Percentiles rank a stretch among this genome's conserved stretches.
These are phyloP conservation scores for Cavenderia fasciculata DNA, from an alignment of 78 protist species.

Conservation along the genomic window DNA sequence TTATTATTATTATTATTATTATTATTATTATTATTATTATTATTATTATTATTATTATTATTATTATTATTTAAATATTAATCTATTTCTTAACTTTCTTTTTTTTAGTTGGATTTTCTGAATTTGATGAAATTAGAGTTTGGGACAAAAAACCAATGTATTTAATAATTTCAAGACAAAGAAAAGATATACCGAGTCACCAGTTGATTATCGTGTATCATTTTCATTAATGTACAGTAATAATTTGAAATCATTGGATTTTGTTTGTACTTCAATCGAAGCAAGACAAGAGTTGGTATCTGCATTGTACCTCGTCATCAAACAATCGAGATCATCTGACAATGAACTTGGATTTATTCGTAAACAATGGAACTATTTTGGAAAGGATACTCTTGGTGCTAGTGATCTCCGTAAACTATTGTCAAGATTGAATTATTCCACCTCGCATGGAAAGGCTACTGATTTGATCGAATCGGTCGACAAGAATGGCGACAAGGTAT, in stretches of 20 bases:
- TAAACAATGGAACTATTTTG: constrained; percentile 33
- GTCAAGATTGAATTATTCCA: constrained; percentile 20
- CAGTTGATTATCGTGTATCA: background rate
- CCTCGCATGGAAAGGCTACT: background rate
- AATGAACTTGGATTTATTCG: constrained; percentile 49
- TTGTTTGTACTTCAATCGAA: constrained; percentile 16
- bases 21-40: background rate
- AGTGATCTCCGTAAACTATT: constrained; percentile 24
- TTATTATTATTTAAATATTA: background rate
- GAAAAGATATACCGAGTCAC: background rate
- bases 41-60: background rate
- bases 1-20: background rate
- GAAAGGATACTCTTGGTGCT: constrained; percentile 23
- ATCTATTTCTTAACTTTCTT: background rate
- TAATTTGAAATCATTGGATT: constrained; percentile 47
- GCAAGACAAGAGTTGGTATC: constrained; percentile 40
- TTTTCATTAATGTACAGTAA: constrained; percentile 51
- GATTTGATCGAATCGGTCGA: constrained; percentile 25
- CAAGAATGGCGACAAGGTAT: constrained; percentile 3
- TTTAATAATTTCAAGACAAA: constrained; percentile 16
- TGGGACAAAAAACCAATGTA: constrained; percentile 63
- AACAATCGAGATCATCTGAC: background rate
- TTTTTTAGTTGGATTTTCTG: constrained; percentile 28
- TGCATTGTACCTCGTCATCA: constrained; percentile 12
- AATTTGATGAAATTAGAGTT: constrained; percentile 72